phyloP scores from a whole-genome alignment of 2,329 filamentous ascomycete genomes.

The Trichoderma arundinaceum region DNA sequence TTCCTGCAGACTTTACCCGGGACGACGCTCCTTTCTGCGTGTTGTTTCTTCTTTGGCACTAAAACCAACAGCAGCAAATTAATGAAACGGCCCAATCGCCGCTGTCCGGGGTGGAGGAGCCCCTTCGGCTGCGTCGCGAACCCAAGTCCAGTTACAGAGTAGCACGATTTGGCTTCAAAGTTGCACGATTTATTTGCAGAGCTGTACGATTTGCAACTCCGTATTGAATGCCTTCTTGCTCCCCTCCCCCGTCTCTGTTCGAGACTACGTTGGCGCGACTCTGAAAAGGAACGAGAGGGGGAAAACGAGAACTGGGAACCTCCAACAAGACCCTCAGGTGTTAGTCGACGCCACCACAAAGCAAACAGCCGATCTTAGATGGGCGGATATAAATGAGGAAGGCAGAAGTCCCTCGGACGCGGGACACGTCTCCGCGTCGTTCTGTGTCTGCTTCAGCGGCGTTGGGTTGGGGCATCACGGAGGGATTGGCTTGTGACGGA shows the following conservation, averaged over 20 bases:
- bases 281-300: not conserved
- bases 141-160: slow-evolving; percentile 17
- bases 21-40: not conserved
- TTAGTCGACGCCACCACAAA: not conserved
- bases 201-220: slow-evolving; percentile 6
- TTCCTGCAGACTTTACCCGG: slow-evolving; percentile 21
- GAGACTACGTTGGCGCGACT: not conserved
- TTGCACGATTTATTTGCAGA: slow-evolving; percentile 15
- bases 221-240: not conserved
- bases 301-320: not conserved
- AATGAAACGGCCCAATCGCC: slow-evolving; percentile 26
- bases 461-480: slow-evolving; percentile 5
- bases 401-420: slow-evolving; percentile 19
- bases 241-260: not conserved
- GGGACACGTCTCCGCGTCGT: not conserved
- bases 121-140: slow-evolving; percentile 27
- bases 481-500: slow-evolving; percentile 3
- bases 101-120: slow-evolving; percentile 21
- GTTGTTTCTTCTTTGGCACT: slow-evolving; percentile 4
- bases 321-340: not conserved
- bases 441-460: not conserved
- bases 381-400: slow-evolving; percentile 11
- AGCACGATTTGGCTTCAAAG: slow-evolving; percentile 13
- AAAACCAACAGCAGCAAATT: slow-evolving; percentile 15
- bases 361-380: slow-evolving; percentile 1